Percentiles rank a stretch among this genome's conserved stretches.
Evolutionary conservation across 139 green algal species (phyloP).

Genomic region (Ettlia oleoabundans): DNA sequence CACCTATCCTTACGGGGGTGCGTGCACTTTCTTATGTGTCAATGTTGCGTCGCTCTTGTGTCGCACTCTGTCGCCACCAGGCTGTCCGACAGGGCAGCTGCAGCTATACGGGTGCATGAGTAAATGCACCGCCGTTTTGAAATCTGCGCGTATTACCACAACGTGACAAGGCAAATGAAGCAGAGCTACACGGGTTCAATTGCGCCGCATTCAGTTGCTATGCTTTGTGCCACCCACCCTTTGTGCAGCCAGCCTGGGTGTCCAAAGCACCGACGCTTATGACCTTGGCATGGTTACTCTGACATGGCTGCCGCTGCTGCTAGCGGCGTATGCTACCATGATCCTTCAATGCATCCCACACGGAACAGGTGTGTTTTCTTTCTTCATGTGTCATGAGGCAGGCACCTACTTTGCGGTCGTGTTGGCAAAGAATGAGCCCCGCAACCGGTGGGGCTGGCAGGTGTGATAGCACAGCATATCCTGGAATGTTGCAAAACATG

Average conservation of each 20-base stretch:
- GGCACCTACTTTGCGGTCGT: not conserved
- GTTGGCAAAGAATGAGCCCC: not conserved
- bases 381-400: not conserved
- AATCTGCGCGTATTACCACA: no score
- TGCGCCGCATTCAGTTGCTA: not conserved
- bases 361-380: not conserved
- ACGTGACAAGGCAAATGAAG: no score
- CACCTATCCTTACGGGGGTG: not conserved
- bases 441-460: no score
- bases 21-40: not conserved
- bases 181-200: no score
- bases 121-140: no score
- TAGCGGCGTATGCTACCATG: not conserved
- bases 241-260: not conserved
- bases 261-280: not conserved
- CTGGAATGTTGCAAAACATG: no score
- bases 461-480: no score
- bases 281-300: not conserved
- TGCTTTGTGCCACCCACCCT: not conserved
- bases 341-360: not conserved
- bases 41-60: not conserved
- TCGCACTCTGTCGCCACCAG: no score
- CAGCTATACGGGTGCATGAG: no score
- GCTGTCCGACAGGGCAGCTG: no score
- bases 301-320: constrained; percentile 17